Conservation (phyloP, 1,139 yeast species). For the Yamadazyma oceani region DNA sequence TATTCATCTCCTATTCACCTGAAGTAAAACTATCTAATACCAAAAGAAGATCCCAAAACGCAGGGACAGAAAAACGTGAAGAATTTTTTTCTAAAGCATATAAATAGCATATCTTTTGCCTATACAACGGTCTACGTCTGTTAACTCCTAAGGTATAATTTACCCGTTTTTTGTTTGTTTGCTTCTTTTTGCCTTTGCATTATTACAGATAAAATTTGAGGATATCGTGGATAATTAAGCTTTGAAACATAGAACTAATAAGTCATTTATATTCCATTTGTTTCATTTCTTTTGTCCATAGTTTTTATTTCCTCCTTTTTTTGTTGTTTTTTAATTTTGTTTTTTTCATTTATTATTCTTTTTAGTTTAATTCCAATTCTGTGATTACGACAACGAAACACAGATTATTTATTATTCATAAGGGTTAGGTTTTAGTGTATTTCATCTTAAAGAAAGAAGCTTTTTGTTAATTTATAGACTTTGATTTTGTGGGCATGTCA, state of each 20-base stretch:
- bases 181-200: background rate
- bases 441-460: background rate
- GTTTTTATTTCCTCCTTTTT: background rate
- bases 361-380: slow-evolving; percentile 2
- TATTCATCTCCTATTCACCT: too few relatives aligned
- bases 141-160: too few relatives aligned
- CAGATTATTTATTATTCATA: too few relatives aligned
- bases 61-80: too few relatives aligned
- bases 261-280: background rate
- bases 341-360: background rate
- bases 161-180: background rate
- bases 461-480: background rate
- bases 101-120: too few relatives aligned
- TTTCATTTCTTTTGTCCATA: slow-evolving; percentile 1
- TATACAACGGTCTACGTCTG: too few relatives aligned
- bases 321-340: background rate
- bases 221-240: background rate
- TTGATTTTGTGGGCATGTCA: slow-evolving; percentile 31
- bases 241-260: background rate
- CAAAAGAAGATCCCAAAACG: too few relatives aligned
- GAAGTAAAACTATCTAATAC: too few relatives aligned
- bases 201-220: background rate
- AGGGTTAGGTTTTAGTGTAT: background rate
- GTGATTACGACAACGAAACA: background rate
- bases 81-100: too few relatives aligned